phyloP scores from a whole-genome alignment of 2,329 filamentous ascomycete species.

The Fusarium nanum region DNA sequence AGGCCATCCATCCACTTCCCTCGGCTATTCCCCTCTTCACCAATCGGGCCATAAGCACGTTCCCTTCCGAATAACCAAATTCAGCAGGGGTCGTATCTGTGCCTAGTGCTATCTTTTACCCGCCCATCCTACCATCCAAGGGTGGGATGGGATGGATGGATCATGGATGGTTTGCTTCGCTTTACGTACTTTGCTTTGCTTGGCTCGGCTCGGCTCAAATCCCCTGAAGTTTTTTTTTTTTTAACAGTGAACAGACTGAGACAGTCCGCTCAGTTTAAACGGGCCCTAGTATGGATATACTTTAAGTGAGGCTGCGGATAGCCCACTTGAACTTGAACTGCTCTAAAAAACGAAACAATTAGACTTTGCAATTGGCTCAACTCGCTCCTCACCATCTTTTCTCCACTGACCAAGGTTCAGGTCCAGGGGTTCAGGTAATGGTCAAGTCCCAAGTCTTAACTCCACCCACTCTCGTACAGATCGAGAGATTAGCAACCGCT shows the following conservation, averaged over 20 bases:
- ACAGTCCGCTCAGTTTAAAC: not conserved
- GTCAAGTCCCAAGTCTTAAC: not conserved
- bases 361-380: not conserved
- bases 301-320: not conserved
- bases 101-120: not conserved
- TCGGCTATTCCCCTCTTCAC: constrained; percentile 6
- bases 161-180: not conserved
- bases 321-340: not conserved
- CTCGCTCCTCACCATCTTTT: not conserved
- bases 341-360: not conserved
- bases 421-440: not conserved
- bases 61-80: not conserved
- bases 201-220: not conserved
- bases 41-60: not conserved
- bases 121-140: not conserved
- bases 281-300: not conserved
- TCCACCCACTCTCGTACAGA: constrained; percentile 6
- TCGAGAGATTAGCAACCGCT: constrained; percentile 15
- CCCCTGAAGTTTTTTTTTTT: not conserved
- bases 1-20: not conserved
- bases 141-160: not conserved
- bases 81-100: not conserved
- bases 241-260: not conserved
- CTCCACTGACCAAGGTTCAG: not conserved
- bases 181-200: not conserved